Percentiles rank a stretch among this genome's conserved stretches.
These are phyloP conservation scores for Talaromyces marneffei DNA, from an alignment of 2,329 filamentous ascomycete genomes.

Conservation along the genomic window DNA sequence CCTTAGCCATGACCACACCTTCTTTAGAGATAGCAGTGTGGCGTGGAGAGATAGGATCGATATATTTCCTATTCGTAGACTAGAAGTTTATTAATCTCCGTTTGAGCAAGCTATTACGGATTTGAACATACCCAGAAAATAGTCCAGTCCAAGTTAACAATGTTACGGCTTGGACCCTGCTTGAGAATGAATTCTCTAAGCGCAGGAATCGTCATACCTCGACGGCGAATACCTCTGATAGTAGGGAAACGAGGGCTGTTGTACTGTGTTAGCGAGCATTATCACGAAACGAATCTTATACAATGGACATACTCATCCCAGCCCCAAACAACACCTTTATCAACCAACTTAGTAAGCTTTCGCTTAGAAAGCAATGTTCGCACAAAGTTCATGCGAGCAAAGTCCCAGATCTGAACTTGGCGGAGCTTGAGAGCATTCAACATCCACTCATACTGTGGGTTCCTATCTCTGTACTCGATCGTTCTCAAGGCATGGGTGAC, in stretches of 20 bases:
- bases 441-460: slow-evolving; percentile 50
- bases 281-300: not conserved
- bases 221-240: slow-evolving; percentile 45
- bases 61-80: slow-evolving; percentile 69
- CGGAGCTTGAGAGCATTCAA: slow-evolving; percentile 43
- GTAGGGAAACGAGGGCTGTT: slow-evolving; percentile 43
- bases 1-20: slow-evolving; percentile 62
- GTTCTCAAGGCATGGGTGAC: slow-evolving; percentile 61
- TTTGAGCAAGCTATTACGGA: not conserved
- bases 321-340: slow-evolving; percentile 44
- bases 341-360: slow-evolving; percentile 47
- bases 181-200: slow-evolving; percentile 47
- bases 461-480: slow-evolving; percentile 53
- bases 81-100: not conserved
- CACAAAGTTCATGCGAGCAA: slow-evolving; percentile 49
- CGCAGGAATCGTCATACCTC: slow-evolving; percentile 46
- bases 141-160: slow-evolving; percentile 47
- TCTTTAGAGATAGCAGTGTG: slow-evolving; percentile 68
- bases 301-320: slow-evolving; percentile 40
- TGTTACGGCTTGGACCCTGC: slow-evolving; percentile 46
- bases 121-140: slow-evolving; percentile 37
- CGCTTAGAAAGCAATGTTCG: slow-evolving; percentile 48
- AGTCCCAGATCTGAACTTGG: slow-evolving; percentile 46
- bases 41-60: slow-evolving; percentile 68
- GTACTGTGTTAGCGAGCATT: not conserved